Conservation (phyloP, 192 early-diverging fungal species). For the Coemansia sp. region DNA sequence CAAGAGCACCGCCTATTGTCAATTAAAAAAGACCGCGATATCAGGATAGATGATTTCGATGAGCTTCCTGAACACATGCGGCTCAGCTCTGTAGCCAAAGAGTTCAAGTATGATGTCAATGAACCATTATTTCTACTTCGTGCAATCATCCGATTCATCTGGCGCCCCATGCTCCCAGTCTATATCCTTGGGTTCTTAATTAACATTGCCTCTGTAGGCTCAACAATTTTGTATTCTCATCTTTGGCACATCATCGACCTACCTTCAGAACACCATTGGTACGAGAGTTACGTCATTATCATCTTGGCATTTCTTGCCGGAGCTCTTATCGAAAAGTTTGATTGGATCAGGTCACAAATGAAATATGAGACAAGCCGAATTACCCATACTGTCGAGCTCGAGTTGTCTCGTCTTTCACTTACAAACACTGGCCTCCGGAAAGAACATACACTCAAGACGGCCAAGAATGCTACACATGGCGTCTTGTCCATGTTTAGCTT, state of each 20-base stretch:
- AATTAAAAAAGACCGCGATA: neutral
- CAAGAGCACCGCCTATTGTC: neutral
- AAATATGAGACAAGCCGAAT: constrained; percentile 1
- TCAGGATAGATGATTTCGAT: neutral
- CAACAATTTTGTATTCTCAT: too few species aligned
- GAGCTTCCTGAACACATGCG: too few species aligned
- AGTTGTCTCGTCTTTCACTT: constrained; percentile 34
- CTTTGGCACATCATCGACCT: too few species aligned
- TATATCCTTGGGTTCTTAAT: too few species aligned
- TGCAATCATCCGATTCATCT: too few species aligned
- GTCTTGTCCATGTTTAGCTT: too few species aligned
- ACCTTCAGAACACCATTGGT: constrained; percentile 6
- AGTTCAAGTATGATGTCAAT: too few species aligned
- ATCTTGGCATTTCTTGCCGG: constrained; percentile 2
- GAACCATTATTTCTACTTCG: too few species aligned
- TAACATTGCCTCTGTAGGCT: too few species aligned
- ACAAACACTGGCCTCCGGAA: constrained; percentile 9
- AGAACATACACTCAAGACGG: neutral
- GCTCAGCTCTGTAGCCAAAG: too few species aligned
- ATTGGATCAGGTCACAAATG: neutral
- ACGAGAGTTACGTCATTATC: constrained; percentile 14
- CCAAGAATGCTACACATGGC: too few species aligned
- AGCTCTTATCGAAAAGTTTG: neutral
- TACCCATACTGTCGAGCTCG: constrained; percentile 12
- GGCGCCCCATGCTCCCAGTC: too few species aligned